phyloP scores from a whole-genome alignment of 495 filamentous ascomycete genomes.

The Penicillium macrosclerotiorum region DNA sequence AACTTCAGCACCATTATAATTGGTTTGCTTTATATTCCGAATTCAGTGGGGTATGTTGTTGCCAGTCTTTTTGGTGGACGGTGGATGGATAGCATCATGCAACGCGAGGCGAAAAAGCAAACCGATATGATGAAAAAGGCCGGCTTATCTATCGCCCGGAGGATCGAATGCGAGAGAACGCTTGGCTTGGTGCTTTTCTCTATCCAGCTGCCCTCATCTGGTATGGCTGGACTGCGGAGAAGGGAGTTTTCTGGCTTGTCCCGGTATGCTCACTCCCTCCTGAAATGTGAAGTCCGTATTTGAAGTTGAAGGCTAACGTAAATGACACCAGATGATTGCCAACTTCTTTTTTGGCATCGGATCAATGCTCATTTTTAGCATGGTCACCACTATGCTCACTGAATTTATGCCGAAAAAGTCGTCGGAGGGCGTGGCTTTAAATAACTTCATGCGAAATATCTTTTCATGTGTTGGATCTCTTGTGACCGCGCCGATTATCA shows the following conservation, averaged over 20 bases:
- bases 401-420: conserved; percentile 84
- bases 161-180: conserved; percentile 88
- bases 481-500: conserved; percentile 72
- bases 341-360: conserved; percentile 89
- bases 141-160: conserved; percentile 74
- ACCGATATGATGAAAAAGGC: conserved; percentile 66
- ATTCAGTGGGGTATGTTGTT: conserved; percentile 73
- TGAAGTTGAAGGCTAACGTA: background rate
- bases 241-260: conserved; percentile 58
- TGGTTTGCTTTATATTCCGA: conserved; percentile 78
- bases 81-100: conserved; percentile 92
- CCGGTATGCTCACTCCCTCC: conserved; percentile 52
- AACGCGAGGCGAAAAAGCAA: conserved; percentile 71
- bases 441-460: conserved; percentile 79
- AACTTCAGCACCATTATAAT: conserved; percentile 70
- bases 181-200: conserved; percentile 73
- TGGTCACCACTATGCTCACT: conserved; percentile 77
- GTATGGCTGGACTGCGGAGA: conserved; percentile 65
- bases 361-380: conserved; percentile 83
- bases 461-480: conserved; percentile 75
- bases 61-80: conserved; percentile 72
- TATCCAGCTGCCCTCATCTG: conserved; percentile 68
- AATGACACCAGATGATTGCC: conserved; percentile 56
- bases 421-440: conserved; percentile 74
- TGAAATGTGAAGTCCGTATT: background rate